phyloP scores from a whole-genome alignment of 805 yeast species.

The Ogataea nakhonphanomensis region DNA sequence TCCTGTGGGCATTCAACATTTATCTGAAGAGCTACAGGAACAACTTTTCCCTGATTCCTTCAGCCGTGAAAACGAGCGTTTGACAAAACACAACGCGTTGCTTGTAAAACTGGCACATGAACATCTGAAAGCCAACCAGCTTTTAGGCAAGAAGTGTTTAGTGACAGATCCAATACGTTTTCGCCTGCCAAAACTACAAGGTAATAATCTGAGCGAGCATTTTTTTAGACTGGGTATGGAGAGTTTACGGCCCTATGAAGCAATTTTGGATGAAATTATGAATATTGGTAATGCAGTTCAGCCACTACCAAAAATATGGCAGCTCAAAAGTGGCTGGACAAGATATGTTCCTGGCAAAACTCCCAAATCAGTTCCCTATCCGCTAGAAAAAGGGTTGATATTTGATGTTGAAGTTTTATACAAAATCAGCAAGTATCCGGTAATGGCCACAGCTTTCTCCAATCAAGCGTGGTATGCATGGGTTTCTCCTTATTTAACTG shows the following conservation, averaged over 20 bases:
- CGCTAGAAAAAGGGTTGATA: conserved; percentile 67
- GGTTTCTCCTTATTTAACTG: conserved; percentile 82
- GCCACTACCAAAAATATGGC: conserved; percentile 52
- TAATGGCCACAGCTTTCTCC: conserved; percentile 78
- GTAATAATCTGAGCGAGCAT: conserved; percentile 76
- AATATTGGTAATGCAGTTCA: conserved; percentile 31
- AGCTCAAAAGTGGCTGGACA: conserved; percentile 72
- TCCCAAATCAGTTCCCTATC: conserved; percentile 62
- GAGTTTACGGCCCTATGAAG: conserved; percentile 57
- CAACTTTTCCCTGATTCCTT: conserved; percentile 53
- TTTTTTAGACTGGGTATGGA: conserved; percentile 65
- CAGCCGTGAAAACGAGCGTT: conserved; percentile 20
- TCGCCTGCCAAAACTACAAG: conserved; percentile 69
- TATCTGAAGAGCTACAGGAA: conserved; percentile 53
- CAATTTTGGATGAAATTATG: conserved; percentile 46
- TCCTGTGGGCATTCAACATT: conserved; percentile 77
- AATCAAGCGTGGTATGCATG: conserved; percentile 86
- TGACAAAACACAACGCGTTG: conserved; percentile 30
- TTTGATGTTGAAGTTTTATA: conserved; percentile 91
- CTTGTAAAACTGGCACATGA: conserved; percentile 53
- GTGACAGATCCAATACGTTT: conserved; percentile 56
- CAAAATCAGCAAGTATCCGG: conserved; percentile 68
- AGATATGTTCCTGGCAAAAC: conserved; percentile 54
- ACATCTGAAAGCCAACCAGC: conserved; percentile 57
- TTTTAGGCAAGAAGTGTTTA: conserved; percentile 74